phyloP scores from a whole-genome alignment of 1,139 yeast species.

The Lodderomyces metapsilosis region DNA sequence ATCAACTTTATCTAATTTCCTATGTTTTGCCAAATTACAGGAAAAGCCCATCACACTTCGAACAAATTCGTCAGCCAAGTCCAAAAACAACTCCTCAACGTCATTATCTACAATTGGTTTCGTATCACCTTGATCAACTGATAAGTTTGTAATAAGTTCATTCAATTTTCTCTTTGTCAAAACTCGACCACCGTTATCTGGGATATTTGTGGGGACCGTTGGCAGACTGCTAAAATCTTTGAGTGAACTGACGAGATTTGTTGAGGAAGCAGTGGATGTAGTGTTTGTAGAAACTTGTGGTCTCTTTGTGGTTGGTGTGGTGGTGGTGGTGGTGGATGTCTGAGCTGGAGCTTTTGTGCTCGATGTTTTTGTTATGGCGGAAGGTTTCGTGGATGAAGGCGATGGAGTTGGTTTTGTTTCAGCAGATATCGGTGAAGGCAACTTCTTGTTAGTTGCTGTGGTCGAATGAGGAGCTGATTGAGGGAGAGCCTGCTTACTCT shows the following conservation, averaged over 20 bases:
- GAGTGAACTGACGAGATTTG: conserved; percentile 3
- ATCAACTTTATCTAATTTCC: conserved; percentile 86
- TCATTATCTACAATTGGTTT: conserved; percentile 93
- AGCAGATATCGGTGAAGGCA: not conserved
- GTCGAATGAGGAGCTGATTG: not conserved
- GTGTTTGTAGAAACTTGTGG: conserved; percentile 2
- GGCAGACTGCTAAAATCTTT: conserved; percentile 8
- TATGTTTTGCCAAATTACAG: conserved; percentile 89
- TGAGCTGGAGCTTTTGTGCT: conserved; percentile 8
- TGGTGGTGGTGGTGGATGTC: conserved; percentile 11
- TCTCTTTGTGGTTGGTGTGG: conserved; percentile 9
- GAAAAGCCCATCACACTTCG: conserved; percentile 89
- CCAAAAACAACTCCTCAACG: conserved; percentile 86
- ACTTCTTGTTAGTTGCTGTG: conserved; percentile 1
- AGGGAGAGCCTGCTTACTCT: not conserved
- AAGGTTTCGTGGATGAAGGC: conserved; percentile 3
- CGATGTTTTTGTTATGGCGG: conserved; percentile 9
- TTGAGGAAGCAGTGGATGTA: conserved; percentile 2
- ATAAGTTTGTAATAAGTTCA: conserved; percentile 80
- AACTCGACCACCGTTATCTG: conserved; percentile 69
- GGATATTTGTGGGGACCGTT: conserved; percentile 26
- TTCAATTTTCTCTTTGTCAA: conserved; percentile 84
- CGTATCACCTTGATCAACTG: conserved; percentile 83
- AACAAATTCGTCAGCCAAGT: conserved; percentile 94
- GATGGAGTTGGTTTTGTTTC: not conserved